Evolutionary conservation across 352 stramenopile species (phyloP), one percentile per base, ranked within the genome.

Genomic region (Globisporangium recalcitrans): DNA sequence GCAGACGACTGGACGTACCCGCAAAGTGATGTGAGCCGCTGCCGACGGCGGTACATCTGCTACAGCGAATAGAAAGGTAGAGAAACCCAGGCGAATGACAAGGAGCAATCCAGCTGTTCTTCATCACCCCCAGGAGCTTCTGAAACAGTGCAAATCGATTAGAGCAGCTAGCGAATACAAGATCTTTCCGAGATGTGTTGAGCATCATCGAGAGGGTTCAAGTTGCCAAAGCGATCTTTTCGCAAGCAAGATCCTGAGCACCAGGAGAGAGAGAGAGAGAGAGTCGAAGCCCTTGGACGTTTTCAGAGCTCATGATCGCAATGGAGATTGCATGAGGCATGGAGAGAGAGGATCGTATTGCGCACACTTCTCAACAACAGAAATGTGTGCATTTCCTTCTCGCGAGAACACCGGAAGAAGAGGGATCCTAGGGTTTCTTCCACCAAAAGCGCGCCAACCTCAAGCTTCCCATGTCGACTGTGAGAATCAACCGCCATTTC

Each of bases 1-100:
- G 52, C 40, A 38, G 60, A 66, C 32, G 52, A 66, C 31, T 16
- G 6, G 9, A 14, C 4, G 31, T 60, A 55, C 24, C 29, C 32
- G 10, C 11, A 16, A 10, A 32, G 27, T 26, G 34, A 19, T 27
- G 32, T 13, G 27, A 60, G 26, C 1, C 52, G 32, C 5, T 66
- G 60, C 24, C 27, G 42, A n/a, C 27, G 52, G 42, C 21, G 60
- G 19, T 66, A 66, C 22, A 61, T 66, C 29, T 66, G 60, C 52
- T 51, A 13, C 21, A 61, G 60, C 10, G 52, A 66, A 6, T 66
- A 53, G 21, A 24, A 13, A 62, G 11, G 62, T 59, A 31, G 24
- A 6, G 16, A 16, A 22, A 4, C 1, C 16, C 2, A 40, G 24
- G 38, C 4, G 16, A 46, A 46, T 22, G 38, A 16, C 27, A 42